phyloP scores from a whole-genome alignment of 768 basidiomycete genomes.

The Austroboletus festivus region DNA sequence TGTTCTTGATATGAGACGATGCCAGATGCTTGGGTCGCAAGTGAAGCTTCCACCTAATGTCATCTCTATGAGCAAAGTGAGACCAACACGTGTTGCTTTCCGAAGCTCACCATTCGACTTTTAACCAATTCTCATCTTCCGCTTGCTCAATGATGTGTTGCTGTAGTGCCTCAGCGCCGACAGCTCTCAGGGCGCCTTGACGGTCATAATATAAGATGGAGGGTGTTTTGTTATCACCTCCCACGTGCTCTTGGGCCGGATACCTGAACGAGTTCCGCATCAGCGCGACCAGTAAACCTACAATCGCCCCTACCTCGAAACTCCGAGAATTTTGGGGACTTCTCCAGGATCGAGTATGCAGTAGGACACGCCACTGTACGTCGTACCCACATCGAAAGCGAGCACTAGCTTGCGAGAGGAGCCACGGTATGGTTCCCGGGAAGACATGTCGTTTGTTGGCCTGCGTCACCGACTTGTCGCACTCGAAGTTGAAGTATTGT shows the following conservation, averaged over 20 bases:
- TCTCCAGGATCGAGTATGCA: slow-evolving; percentile 36
- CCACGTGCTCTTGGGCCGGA: slow-evolving; percentile 45
- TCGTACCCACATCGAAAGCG: slow-evolving; percentile 45
- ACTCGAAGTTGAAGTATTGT: neutral
- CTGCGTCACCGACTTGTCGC: too few species aligned
- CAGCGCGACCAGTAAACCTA: neutral
- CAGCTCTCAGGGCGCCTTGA: slow-evolving; percentile 37
- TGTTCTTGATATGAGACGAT: slow-evolving; percentile 22
- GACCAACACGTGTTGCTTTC: neutral
- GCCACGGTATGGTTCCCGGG: slow-evolving; percentile 35
- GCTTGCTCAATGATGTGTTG: slow-evolving; percentile 36
- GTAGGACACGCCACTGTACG: slow-evolving; percentile 40
- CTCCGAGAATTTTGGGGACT: slow-evolving; percentile 28
- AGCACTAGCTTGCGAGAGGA: slow-evolving; percentile 39
- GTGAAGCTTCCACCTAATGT: slow-evolving; percentile 35
- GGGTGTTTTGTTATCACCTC: slow-evolving; percentile 47
- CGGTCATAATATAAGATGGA: slow-evolving; percentile 47
- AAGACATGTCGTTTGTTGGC: slow-evolving; percentile 19
- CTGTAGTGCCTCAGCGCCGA: slow-evolving; percentile 42
- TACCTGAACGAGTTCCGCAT: slow-evolving; percentile 33
- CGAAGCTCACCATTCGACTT: slow-evolving; percentile 39
- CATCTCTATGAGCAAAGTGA: neutral
- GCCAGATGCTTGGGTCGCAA: slow-evolving; percentile 29
- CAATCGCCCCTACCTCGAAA: slow-evolving; percentile 21
- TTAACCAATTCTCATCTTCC: slow-evolving; percentile 36